Conservation (phyloP, 805 yeast species). For the Lipomyces lipofer region DNA sequence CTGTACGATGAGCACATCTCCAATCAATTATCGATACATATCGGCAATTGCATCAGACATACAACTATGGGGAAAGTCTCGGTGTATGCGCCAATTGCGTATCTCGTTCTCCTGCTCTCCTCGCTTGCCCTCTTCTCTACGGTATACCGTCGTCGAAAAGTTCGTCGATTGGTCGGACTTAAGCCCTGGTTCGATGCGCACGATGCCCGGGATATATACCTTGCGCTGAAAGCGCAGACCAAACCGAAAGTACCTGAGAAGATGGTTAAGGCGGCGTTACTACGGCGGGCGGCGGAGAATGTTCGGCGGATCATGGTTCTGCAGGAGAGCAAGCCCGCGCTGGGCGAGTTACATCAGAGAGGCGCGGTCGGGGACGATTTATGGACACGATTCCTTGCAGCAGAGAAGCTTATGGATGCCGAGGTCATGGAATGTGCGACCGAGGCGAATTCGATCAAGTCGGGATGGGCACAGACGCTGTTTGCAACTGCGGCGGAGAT, state of each 20-base stretch:
- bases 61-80: slow-evolving; percentile 21
- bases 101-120: slow-evolving; percentile 25
- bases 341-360: slow-evolving; percentile 72
- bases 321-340: slow-evolving; percentile 72
- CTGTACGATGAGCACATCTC: too few relatives aligned
- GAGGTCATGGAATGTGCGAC: slow-evolving; percentile 74
- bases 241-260: slow-evolving; percentile 68
- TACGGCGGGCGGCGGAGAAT: slow-evolving; percentile 81
- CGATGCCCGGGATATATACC: slow-evolving; percentile 63
- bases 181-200: slow-evolving; percentile 72
- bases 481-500: slow-evolving; percentile 84
- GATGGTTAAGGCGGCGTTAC: slow-evolving; percentile 66
- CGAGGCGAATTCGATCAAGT: slow-evolving; percentile 71
- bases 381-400: slow-evolving; percentile 75
- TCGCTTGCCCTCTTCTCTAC: slow-evolving; percentile 29
- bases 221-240: slow-evolving; percentile 53
- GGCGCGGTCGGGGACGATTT: slow-evolving; percentile 92
- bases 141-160: slow-evolving; percentile 34
- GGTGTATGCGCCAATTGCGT: slow-evolving; percentile 30
- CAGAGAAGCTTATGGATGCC: slow-evolving; percentile 72
- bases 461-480: slow-evolving; percentile 77
- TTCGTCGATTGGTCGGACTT: slow-evolving; percentile 54
- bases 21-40: too few relatives aligned
- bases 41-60: too few relatives aligned
- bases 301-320: slow-evolving; percentile 78